Evolutionary conservation across 2,329 filamentous ascomycete species (phyloP), one percentile per base, ranked within the genome.

Genomic region (Colletotrichum orbiculare): DNA sequence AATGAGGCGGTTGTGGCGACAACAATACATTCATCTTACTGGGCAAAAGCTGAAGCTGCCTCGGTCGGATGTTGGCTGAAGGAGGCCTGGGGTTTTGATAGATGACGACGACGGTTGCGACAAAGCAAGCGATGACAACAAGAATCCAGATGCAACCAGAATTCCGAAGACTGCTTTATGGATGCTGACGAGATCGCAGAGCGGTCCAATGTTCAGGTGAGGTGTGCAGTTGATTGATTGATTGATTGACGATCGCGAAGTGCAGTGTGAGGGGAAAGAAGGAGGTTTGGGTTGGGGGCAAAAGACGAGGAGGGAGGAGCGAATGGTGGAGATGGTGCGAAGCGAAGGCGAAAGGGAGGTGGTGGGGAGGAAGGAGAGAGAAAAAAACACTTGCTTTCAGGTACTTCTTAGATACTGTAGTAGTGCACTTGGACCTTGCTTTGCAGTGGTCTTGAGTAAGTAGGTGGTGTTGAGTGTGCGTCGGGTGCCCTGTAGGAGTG

Each of bases 11-110:
- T 74, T 89, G 86, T 70, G 86, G 83, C 72, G 85, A 84, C 69
- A 89, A 76, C 76, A 89, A 75, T 74, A 88, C 81, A 76, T 89
- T 89, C 88, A 90, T 90, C 62, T 68, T 83, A 54, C 49, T 17
- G 35, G 38, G 46, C 45, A 65, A 15, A 61, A 9, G 45, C 45
- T 17, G 45, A 35, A 5, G 11, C n/a, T 57, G 12, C 49, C 37
- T 54, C 38, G 61, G 61, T 43, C 48, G 34, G 42, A 45, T 35
- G 61, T 35, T 47, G 50, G 38, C 53, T 34, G 54, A 54, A 17
- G 17, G 25, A 15, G 9, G 38, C 39, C 50, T 46, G 45, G 35
- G 39, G 48, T 56, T 56, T 56, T 56, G 46, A 62, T 35, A n/a
- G 62, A 43, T 65, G 62, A 65, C 62, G 62, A 65, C 62, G 62